These are phyloP conservation scores for Podospora pseudoanserina DNA, from an alignment of 495 filamentous ascomycete species.

Conservation along the genomic window DNA sequence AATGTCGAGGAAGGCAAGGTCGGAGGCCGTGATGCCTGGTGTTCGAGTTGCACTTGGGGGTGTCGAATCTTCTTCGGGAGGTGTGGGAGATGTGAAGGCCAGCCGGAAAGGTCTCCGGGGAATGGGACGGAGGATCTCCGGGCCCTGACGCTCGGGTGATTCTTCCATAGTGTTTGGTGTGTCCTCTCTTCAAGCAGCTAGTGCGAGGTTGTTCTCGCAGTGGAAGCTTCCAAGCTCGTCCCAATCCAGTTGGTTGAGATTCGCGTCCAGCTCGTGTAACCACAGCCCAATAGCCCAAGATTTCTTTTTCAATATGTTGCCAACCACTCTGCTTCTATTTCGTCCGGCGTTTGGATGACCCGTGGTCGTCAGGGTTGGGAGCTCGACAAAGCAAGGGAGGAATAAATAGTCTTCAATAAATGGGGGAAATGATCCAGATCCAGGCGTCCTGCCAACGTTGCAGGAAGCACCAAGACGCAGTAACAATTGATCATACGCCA, in stretches of 20 bases:
- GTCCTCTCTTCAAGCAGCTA: not conserved
- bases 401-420: not conserved
- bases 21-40: slow-evolving; percentile 31
- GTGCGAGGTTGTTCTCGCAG: not conserved
- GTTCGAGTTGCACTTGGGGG: slow-evolving; percentile 12
- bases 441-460: not conserved
- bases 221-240: not conserved
- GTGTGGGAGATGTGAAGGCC: slow-evolving; percentile 48
- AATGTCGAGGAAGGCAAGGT: slow-evolving; percentile 38
- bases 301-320: not conserved
- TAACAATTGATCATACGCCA: not conserved
- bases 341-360: not conserved
- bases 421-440: not conserved
- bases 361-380: not conserved
- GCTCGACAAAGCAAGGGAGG: not conserved
- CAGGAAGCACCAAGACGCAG: not conserved
- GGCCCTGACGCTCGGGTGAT: slow-evolving; percentile 8
- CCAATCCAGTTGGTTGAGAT: not conserved
- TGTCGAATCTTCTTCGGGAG: slow-evolving; percentile 45
- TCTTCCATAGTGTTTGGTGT: not conserved
- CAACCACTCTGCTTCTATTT: not conserved
- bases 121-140: slow-evolving; percentile 47
- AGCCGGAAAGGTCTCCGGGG: slow-evolving; percentile 74
- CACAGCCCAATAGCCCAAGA: not conserved
- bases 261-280: not conserved